A percentile compares a stretch with the other conserved stretches of the same genome.
Evolutionary conservation across 2,329 filamentous ascomycete genomes (phyloP).

Genomic region (Penicillium sp.): DNA sequence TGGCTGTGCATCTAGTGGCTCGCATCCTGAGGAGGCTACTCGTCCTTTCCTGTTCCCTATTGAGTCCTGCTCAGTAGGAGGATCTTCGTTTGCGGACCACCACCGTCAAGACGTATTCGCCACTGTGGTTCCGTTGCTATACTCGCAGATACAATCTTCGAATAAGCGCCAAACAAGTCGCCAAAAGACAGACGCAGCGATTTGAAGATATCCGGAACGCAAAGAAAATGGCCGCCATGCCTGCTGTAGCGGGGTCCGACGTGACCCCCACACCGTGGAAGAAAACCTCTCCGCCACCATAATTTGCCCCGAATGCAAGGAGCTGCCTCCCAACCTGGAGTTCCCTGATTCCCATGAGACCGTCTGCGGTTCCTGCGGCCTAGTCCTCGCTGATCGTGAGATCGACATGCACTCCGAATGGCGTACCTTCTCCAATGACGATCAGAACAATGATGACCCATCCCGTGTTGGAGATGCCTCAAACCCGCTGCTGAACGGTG

Average conservation of each 20-base stretch:
- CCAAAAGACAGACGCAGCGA: constrained; percentile 39
- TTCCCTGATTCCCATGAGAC: constrained; percentile 93
- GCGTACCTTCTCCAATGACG: constrained; percentile 98
- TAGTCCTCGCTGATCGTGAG: constrained; percentile 83
- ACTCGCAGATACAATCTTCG: constrained; percentile 46
- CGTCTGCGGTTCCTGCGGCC: constrained; percentile 84
- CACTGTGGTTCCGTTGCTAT: constrained; percentile 60
- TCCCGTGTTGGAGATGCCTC: constrained; percentile 94
- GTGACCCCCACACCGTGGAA: constrained; percentile 51
- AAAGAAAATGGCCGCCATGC: constrained; percentile 34
- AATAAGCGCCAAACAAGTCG: constrained; percentile 42
- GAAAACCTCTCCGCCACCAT: constrained; percentile 83
- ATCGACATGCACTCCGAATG: constrained; percentile 96
- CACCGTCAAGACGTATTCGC: constrained; percentile 61
- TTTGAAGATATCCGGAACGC: constrained; percentile 26
- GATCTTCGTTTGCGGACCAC: constrained; percentile 6
- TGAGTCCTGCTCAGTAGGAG: constrained; percentile 6
- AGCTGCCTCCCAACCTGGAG: constrained; percentile 83
- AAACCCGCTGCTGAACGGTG: constrained; percentile 83
- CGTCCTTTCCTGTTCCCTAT: constrained; percentile 10
- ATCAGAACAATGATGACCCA: constrained; percentile 91
- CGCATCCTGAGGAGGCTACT: constrained; percentile 18
- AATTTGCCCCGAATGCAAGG: constrained; percentile 85
- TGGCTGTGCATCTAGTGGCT: constrained; percentile 30
- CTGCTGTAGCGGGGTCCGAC: constrained; percentile 39